A percentile compares a stretch with the other conserved stretches of the same genome.
Evolutionary conservation across 495 filamentous ascomycete genomes (phyloP).

Genomic region (Venustampulla echinocandica): DNA sequence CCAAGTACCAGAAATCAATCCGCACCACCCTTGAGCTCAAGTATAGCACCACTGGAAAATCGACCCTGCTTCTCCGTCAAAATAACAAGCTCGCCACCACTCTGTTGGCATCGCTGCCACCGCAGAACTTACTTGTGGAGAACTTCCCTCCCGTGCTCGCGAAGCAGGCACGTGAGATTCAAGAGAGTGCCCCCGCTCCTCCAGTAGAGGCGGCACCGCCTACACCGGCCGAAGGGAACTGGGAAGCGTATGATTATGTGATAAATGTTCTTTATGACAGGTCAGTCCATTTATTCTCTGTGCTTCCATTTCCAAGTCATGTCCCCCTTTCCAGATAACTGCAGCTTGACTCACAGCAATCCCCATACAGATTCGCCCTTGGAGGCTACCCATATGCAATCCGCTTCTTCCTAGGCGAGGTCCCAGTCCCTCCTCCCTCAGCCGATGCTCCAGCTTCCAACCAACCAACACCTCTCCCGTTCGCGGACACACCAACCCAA

Average conservation of each 20-base stretch:
- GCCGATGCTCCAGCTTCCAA: background rate
- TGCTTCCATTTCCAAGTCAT: too few species aligned
- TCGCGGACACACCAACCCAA: slow-evolving; percentile 1
- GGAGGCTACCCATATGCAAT: slow-evolving; percentile 9
- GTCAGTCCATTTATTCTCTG: slow-evolving; percentile 3
- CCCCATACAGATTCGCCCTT: slow-evolving; percentile 8
- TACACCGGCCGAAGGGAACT: too few species aligned
- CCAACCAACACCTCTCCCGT: background rate
- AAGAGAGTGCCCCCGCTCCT: too few species aligned
- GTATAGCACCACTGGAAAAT: slow-evolving; percentile 4
- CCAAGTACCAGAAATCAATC: slow-evolving; percentile 5
- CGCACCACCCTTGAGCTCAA: slow-evolving; percentile 6
- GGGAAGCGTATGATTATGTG: slow-evolving; percentile 3
- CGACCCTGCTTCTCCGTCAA: background rate
- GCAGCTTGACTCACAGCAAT: background rate
- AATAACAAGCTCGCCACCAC: background rate
- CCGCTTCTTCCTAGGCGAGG: slow-evolving; percentile 12
- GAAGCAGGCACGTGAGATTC: too few species aligned
- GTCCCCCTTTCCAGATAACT: background rate
- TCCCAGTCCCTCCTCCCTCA: background rate
- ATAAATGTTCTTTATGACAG: slow-evolving; percentile 7
- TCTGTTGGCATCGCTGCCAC: background rate
- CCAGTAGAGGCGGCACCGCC: too few species aligned
- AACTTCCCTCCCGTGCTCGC: slow-evolving; percentile 2
- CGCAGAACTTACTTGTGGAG: background rate